Base-by-base conservation (phyloP, 768 basidiomycete genomes). In the Suillus weaverae region DNA sequence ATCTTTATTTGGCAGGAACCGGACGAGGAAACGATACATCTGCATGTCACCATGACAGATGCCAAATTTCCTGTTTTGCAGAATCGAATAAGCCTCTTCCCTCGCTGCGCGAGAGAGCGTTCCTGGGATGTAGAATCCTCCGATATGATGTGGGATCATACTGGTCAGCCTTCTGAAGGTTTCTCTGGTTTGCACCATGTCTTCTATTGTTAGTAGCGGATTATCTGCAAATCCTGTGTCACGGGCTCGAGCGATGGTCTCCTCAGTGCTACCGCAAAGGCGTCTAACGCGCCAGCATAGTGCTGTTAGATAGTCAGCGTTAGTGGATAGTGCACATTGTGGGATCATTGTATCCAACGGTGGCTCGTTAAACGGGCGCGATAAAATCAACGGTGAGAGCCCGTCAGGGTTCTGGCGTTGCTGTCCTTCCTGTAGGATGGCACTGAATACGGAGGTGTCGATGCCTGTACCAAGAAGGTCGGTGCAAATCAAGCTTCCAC, bases 391-490 rank as follows among this genome's bases (percentile, higher is more conserved):
- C 18, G 70, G 66, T 14, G 36, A 22, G 26, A 10, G 2, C 33
- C 56, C 56, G 20, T 60, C 1, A 18, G 63, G 35, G 33, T 18
- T 33, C 20, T 46, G 61, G 41, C 35, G 44, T 64, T 38, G 54
- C 64, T 66, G 33, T 53, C 56, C 16, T 62, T 67, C 65, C 35
- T 50, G 26, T 38, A 33, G 59, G 38, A 36, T 53, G 62, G 56
- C 66, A 61, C 54, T 70, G 64, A 41, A 41, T 16, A 30, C 16
- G 11, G 41, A 65, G 57, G 60, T 75, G 66, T 67, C 66, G 67
- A 55, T 63, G 36, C 14, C 67, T 61, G 67, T 72, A 72, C 76
- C 76, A 76, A n/a, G 72, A 69, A 64, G 77, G 75, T 60, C 77
- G 65, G 76, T 76, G 63, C 22, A 61, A 46, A 62, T 60, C 64